Conservation (phyloP, 441 rosid species). For the Daphne laureola region DNA sequence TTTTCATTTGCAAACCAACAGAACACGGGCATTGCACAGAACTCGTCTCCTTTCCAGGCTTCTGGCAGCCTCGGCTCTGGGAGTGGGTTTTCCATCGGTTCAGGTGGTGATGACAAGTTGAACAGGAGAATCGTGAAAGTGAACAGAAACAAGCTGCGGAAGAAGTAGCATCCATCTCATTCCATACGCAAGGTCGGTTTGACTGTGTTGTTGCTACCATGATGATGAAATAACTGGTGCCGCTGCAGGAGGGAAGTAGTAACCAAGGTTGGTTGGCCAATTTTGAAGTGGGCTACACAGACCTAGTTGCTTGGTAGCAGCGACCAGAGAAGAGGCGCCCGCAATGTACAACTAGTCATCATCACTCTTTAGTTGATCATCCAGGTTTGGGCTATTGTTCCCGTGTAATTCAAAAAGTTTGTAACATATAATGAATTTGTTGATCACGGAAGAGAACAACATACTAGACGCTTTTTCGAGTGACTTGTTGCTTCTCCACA, state of each 20-base stretch:
- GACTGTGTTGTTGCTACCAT: not conserved
- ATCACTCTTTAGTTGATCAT: conserved; percentile 8
- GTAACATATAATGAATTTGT: conserved; percentile 20
- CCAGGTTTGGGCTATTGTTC: conserved; percentile 20
- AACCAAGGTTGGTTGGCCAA: conserved; percentile 16
- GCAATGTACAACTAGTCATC: conserved; percentile 3
- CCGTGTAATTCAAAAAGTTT: conserved; percentile 13
- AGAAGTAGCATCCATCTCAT: conserved; percentile 27
- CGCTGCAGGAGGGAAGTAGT: not conserved
- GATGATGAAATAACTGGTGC: conserved; percentile 14
- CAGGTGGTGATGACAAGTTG: conserved; percentile 68
- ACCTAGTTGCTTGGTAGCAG: conserved; percentile 15
- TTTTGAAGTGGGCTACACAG: conserved; percentile 27
- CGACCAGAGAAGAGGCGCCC: not conserved
- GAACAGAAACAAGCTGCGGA: conserved; percentile 32
- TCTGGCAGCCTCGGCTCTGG: conserved; percentile 54
- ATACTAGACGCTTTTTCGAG: no score
- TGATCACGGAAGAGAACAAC: no score
- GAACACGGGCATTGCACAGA: conserved; percentile 30
- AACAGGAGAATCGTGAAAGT: conserved; percentile 46
- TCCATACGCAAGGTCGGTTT: not conserved
- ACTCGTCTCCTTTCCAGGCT: conserved; percentile 53
- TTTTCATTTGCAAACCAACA: conserved; percentile 69
- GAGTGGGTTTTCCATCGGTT: conserved; percentile 81
- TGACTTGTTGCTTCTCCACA: no score